Conservation (phyloP, 2,329 filamentous ascomycete species). For the Colletotrichum godetiae region DNA sequence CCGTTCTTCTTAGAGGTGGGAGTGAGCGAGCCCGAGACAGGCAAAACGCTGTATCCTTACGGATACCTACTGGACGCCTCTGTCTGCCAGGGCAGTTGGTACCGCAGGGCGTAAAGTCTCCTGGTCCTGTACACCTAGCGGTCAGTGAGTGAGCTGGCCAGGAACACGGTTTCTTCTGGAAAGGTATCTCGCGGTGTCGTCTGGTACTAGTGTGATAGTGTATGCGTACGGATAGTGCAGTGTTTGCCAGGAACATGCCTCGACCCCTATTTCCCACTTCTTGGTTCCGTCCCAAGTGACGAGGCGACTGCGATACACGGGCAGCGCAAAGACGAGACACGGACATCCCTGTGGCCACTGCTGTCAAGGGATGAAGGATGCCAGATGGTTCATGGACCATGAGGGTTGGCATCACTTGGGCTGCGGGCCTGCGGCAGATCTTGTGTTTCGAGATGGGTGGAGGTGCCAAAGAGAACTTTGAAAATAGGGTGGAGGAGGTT, state of each 20-base stretch:
- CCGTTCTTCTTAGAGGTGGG: background rate
- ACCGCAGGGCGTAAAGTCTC: background rate
- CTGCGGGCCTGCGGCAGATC: slow-evolving; percentile 29
- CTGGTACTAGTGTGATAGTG: background rate
- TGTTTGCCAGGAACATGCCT: slow-evolving; percentile 8
- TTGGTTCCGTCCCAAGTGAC: slow-evolving; percentile 21
- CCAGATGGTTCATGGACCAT: background rate
- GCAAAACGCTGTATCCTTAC: background rate
- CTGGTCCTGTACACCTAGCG: background rate
- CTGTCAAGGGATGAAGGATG: background rate
- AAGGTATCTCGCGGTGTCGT: background rate
- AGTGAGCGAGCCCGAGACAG: background rate
- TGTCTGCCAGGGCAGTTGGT: slow-evolving; percentile 3
- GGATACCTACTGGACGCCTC: background rate
- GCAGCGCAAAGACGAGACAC: slow-evolving; percentile 7
- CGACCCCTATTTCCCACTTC: background rate
- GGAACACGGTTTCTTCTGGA: background rate
- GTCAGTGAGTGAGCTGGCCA: background rate
- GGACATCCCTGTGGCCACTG: background rate
- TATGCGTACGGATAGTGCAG: background rate
- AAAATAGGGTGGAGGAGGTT: slow-evolving; percentile 14
- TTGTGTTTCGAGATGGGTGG: slow-evolving; percentile 32
- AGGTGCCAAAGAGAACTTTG: background rate
- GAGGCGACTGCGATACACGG: slow-evolving; percentile 9
- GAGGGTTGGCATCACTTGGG: background rate